Evolutionary conservation across 2,329 filamentous ascomycete species (phyloP), one percentile per base, ranked within the genome.

Genomic region (Metarhizium rileyi): DNA sequence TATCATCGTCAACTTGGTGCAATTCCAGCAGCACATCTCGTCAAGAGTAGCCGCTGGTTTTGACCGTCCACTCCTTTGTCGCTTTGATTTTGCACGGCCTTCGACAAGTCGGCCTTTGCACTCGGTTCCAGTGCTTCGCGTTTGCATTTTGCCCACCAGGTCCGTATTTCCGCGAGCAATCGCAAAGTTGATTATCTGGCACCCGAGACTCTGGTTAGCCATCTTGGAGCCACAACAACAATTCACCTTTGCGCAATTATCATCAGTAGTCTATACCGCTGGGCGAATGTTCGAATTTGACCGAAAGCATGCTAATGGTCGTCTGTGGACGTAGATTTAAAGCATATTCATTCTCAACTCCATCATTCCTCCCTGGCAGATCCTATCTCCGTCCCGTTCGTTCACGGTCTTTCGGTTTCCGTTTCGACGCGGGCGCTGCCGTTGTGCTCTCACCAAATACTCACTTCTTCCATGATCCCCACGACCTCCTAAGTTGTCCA

Each of bases 1-100:
- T 26, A 41, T 35, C 47, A 36, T 50, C 44, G 28, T 44, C 44
- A 45, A 42, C 53, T 44, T 79, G 76, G 77, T 71, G 67, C 76
- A 72, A 76, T 77, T 76, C 76, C 75, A 71, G 75, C 63, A 64
- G 73, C 72, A 70, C 63, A 69, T 71, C 70, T 70, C 57, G 61
- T 65, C 64, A 52, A 57, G 65, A 67, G 72, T 72, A 75, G 71
- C 66, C 69, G 66, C 75, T 80, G 77, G 76, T 75, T 67, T 78
- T 68, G 74, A 63, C 76, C 76, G 76, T 80, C 76, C 76, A 70
- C 74, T 80, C 76, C 72, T 76, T 69, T 68, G 56, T 57, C 56
- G 47, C 43, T 40, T 61, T 57, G 59, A 49, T 57, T 63, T 65
- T 60, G 54, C 53, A 56, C 59, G 59, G 57, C 57, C 53, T 52